phyloP scores from a whole-genome alignment of 2,329 filamentous ascomycete species.

The Ceratocystis variospora region DNA sequence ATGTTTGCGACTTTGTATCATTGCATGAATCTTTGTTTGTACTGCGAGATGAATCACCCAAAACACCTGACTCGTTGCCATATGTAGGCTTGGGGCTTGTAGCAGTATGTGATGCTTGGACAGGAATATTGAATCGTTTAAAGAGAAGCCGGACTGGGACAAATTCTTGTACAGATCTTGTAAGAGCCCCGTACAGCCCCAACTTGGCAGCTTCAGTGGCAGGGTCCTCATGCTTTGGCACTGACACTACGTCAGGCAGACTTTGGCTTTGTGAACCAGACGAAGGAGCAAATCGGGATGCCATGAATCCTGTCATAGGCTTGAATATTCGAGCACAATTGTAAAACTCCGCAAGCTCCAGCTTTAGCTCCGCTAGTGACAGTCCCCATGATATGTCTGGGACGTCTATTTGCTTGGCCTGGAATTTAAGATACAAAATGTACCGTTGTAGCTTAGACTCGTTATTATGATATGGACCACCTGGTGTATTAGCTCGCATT shows the following conservation, averaged over 20 bases:
- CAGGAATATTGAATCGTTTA: conserved; percentile 82
- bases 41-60: neutral
- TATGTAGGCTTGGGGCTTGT: neutral
- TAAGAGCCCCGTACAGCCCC: conserved; percentile 88
- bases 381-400: conserved; percentile 32
- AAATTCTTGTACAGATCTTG: conserved; percentile 57
- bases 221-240: conserved; percentile 41
- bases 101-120: conserved; percentile 43
- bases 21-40: neutral
- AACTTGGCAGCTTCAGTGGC: conserved; percentile 75
- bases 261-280: conserved; percentile 25
- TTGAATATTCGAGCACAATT: conserved; percentile 62
- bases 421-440: conserved; percentile 57
- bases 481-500: conserved; percentile 48
- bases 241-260: conserved; percentile 27
- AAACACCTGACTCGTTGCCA: neutral
- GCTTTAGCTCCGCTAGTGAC: conserved; percentile 47
- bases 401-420: conserved; percentile 24
- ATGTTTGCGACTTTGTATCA: neutral
- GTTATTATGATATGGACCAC: conserved; percentile 72
- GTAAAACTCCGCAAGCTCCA: conserved; percentile 65
- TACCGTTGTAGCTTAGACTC: conserved; percentile 69
- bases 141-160: conserved; percentile 75
- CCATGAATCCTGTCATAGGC: conserved; percentile 85
- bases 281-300: conserved; percentile 73